Evolutionary conservation across 331 rosid genomes (phyloP).

Genomic region (Ulmus americana): DNA sequence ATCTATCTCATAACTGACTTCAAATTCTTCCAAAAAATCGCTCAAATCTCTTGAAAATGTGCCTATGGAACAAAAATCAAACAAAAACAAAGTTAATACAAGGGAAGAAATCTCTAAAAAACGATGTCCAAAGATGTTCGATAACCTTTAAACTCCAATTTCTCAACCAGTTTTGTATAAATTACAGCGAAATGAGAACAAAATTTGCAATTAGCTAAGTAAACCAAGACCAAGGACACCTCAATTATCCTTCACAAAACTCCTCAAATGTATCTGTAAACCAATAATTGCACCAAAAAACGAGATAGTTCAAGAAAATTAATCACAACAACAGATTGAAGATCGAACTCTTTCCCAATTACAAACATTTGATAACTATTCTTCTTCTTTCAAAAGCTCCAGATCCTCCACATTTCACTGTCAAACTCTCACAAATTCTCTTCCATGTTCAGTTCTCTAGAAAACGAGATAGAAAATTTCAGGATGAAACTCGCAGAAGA

Average conservation of each 20-base stretch:
- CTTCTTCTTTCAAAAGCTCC: too few species aligned
- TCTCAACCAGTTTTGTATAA: slow-evolving; percentile 9
- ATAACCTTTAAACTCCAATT: slow-evolving; percentile 24
- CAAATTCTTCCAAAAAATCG: slow-evolving; percentile 18
- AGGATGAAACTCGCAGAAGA: too few species aligned
- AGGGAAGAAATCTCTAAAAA: slow-evolving; percentile 21
- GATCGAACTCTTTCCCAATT: too few species aligned
- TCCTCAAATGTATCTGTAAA: slow-evolving; percentile 29
- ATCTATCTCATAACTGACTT: slow-evolving; percentile 14
- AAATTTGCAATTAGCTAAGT: slow-evolving; percentile 12
- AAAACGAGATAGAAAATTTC: too few species aligned
- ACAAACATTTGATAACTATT: slow-evolving; percentile 28
- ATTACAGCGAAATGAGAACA: slow-evolving; percentile 28
- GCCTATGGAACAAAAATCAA: slow-evolving; percentile 33
- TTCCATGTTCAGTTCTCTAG: too few species aligned
- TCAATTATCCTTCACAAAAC: slow-evolving; percentile 11
- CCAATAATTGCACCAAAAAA: slow-evolving; percentile 11
- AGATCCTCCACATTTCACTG: too few species aligned
- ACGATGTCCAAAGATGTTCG: slow-evolving; percentile 15
- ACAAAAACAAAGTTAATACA: slow-evolving; percentile 11
- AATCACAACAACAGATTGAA: slow-evolving; percentile 11
- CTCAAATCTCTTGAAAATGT: slow-evolving; percentile 28
- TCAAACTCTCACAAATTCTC: too few species aligned
- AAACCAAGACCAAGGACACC: slow-evolving; percentile 22
- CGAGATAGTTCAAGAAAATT: slow-evolving; percentile 1